A percentile compares a stretch with the other conserved stretches of the same genome.
Conservation (phyloP, 225 moss, liverwort and hornwort genomes). For the Thuidium tamariscinum region DNA sequence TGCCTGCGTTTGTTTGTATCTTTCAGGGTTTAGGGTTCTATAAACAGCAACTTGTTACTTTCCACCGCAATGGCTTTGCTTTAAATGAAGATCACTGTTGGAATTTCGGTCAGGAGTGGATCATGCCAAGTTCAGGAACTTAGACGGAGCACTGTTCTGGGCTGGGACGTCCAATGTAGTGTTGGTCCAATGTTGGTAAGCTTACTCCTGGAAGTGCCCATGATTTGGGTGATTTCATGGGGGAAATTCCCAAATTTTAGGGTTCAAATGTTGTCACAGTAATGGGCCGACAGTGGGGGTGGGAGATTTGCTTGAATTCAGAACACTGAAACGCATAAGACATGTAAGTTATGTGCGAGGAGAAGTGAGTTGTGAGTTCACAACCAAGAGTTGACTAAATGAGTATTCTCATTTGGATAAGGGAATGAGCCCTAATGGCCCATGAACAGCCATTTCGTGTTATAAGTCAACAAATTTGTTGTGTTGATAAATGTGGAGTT, state of each 20-base stretch:
- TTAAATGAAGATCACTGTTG: background rate
- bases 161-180: background rate
- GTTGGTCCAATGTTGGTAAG: too few relatives aligned
- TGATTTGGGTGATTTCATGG: background rate
- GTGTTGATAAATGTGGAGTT: background rate
- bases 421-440: background rate
- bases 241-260: background rate
- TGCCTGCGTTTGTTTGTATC: background rate
- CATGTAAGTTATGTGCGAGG: background rate
- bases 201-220: background rate
- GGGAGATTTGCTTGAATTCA: background rate
- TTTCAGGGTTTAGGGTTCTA: background rate
- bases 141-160: background rate
- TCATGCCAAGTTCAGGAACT: too few relatives aligned
- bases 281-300: background rate
- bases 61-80: background rate
- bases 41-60: background rate
- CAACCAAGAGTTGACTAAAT: background rate
- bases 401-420: too few relatives aligned
- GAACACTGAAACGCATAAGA: background rate
- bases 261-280: background rate
- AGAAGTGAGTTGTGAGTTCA: too few relatives aligned
- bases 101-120: background rate
- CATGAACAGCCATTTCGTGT: rapidly evolving
- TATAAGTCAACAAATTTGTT: background rate